Base-by-base conservation (phyloP, 345 rosid species). In the Turnera subulata region DNA sequence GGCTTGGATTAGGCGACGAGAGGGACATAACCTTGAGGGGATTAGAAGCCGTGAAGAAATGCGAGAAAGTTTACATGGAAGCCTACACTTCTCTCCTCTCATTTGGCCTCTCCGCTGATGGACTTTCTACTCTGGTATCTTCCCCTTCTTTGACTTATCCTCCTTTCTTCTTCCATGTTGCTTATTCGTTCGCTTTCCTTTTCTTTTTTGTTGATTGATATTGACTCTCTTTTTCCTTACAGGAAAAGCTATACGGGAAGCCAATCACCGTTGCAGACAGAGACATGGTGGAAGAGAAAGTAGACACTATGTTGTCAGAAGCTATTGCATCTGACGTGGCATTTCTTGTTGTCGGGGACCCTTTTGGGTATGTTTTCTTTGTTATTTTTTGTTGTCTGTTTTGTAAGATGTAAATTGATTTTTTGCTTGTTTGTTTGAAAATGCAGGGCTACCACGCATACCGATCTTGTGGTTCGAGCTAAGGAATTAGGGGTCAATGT, bases 301-400 rank as follows among this genome's bases (percentile, higher is more conserved):
- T 85, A 15, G 95, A 86, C 48, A 42, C 21, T 49, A 56, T 89
- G 55, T 78, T 87, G 7, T 63, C 70, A n/a, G 84, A 78, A 64
- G 83, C 96, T 58, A 53, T 44, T 35, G 49, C 66, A 11, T 75
- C 76, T 4, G 83, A 89, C 24, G 72, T 86, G 16, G 89, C 91
- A 58, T 89, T 92, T 40, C 96, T 92, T 25, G 96, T 92, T 63
- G 96, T 92, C 24, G 96, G 98, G 1, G 96, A 92, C 62, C 98
- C 98, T 64, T 92, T 89, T 20, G 96, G 98, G 95, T 88, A 51
- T 0, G 72, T 23, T 54, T n/a, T 44, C 1, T 4, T 35, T 26
- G 29, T 58, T 29, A 3, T 13, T 62, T 17, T 32, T 6, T 47
- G 37, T 15, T 18, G 6, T 47, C 8, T 15, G 1, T n/a, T n/a